These are phyloP conservation scores for Diaporthe sp. DNA, from an alignment of 2,329 filamentous ascomycete species.

Conservation along the genomic window DNA sequence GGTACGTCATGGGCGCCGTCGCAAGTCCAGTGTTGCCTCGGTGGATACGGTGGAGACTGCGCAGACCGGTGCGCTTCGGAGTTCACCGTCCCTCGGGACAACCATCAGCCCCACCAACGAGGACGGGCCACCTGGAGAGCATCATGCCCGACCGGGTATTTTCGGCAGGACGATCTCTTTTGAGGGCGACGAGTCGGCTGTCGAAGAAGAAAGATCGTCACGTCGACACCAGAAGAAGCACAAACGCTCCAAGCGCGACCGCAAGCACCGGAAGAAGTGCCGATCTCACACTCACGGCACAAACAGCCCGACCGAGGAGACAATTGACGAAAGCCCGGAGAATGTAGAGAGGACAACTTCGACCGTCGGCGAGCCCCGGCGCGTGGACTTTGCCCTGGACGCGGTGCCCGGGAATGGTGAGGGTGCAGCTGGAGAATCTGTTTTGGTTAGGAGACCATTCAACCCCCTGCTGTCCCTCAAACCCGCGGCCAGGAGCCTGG, in stretches of 20 bases:
- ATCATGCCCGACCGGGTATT: conserved; percentile 47
- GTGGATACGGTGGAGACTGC: conserved; percentile 62
- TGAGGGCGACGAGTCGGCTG: conserved; percentile 54
- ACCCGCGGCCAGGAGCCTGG: conserved; percentile 73
- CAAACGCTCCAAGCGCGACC: conserved; percentile 51
- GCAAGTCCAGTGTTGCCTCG: conserved; percentile 82
- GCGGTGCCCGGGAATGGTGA: conserved; percentile 11
- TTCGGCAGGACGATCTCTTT: conserved; percentile 50
- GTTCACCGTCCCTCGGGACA: conserved; percentile 55
- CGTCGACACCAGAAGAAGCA: conserved; percentile 47
- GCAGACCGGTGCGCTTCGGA: conserved; percentile 43
- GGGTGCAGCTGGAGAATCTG: conserved; percentile 14
- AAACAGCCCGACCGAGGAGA: conserved; percentile 44
- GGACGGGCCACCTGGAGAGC: conserved; percentile 51
- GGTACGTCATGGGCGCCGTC: conserved; percentile 75
- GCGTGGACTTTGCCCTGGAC: conserved; percentile 67
- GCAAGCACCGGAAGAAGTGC: conserved; percentile 58
- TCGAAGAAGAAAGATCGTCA: conserved; percentile 55
- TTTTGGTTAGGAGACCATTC: conserved; percentile 57
- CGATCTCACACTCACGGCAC: conserved; percentile 45
- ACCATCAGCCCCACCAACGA: conserved; percentile 48
- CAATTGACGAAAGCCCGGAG: conserved; percentile 45
- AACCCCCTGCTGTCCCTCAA: conserved; percentile 68
- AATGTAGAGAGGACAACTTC: conserved; percentile 35
- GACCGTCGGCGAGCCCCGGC: conserved; percentile 57